phyloP scores from a whole-genome alignment of 352 stramenopile species.

The Phytophthora pseudosyringae region DNA sequence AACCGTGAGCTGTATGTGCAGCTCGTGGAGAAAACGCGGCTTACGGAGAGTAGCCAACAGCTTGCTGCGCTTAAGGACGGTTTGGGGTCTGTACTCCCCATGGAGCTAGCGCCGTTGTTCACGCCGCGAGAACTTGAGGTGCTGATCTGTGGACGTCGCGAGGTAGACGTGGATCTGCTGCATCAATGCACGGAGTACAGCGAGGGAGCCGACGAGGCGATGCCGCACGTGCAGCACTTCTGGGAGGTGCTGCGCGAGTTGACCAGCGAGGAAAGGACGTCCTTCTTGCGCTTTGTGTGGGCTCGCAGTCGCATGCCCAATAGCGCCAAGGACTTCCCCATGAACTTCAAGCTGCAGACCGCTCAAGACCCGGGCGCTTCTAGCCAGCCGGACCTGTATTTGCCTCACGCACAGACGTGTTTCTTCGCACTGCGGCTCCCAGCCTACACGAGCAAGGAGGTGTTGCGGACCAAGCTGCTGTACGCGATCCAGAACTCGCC shows the following conservation, averaged over 20 bases:
- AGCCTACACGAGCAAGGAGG: constrained; percentile 93
- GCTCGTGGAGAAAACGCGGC: constrained; percentile 69
- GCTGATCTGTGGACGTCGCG: constrained; percentile 95
- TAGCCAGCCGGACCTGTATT: constrained; percentile 87
- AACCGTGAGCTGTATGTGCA: constrained; percentile 72
- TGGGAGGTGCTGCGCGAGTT: constrained; percentile 98
- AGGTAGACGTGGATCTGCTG: constrained; percentile 97
- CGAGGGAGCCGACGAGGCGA: constrained; percentile 91
- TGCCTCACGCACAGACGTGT: constrained; percentile 99
- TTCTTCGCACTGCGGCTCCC: constrained; percentile 98
- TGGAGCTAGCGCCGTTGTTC: constrained; percentile 97
- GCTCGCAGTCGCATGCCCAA: constrained; percentile 96
- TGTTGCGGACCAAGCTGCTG: constrained; percentile 85
- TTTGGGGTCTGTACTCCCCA: constrained; percentile 94
- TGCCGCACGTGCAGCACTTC: constrained; percentile 93
- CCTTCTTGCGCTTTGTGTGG: constrained; percentile 98
- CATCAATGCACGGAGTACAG: constrained; percentile 97
- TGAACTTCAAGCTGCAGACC: constrained; percentile 94
- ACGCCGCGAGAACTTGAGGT: constrained; percentile 96
- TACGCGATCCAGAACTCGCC: constrained; percentile 96
- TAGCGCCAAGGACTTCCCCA: constrained; percentile 97
- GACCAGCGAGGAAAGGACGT: constrained; percentile 94
- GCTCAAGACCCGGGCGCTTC: constrained; percentile 82
- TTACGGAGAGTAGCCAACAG: constrained; percentile 86
- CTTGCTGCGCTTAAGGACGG: constrained; percentile 82